These are phyloP conservation scores for Omphalotus guepiniiformis DNA, from an alignment of 768 basidiomycete species.

Conservation along the genomic window DNA sequence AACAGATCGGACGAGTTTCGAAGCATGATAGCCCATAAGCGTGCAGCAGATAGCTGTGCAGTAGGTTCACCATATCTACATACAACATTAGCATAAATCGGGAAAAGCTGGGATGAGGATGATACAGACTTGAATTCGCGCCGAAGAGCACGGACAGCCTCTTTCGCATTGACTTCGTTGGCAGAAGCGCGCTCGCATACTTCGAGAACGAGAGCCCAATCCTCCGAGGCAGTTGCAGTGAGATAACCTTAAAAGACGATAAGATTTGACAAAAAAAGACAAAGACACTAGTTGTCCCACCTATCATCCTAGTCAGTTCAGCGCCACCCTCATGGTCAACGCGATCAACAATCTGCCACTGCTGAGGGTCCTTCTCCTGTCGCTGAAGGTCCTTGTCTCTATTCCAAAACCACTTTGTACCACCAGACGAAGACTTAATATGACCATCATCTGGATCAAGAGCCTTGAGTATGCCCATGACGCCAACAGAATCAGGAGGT, in stretches of 20 bases:
- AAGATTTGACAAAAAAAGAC: slow-evolving; percentile 1
- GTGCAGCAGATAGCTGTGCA: slow-evolving; percentile 71
- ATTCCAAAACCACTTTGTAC: slow-evolving; percentile 34
- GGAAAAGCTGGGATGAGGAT: neutral
- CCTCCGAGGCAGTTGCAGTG: slow-evolving; percentile 75
- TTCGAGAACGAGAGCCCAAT: slow-evolving; percentile 78
- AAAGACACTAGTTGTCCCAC: slow-evolving; percentile 29
- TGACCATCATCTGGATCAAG: slow-evolving; percentile 47
- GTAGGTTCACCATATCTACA: slow-evolving; percentile 69
- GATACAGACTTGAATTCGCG: slow-evolving; percentile 74
- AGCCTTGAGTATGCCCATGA: slow-evolving; percentile 55
- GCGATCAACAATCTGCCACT: slow-evolving; percentile 19
- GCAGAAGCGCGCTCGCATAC: slow-evolving; percentile 81
- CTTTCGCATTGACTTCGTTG: slow-evolving; percentile 71
- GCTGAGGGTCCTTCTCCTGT: slow-evolving; percentile 17
- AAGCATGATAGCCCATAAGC: slow-evolving; percentile 89
- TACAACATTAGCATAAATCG: neutral
- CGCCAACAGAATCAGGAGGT: slow-evolving; percentile 29
- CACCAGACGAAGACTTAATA: slow-evolving; percentile 27
- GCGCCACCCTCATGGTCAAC: slow-evolving; percentile 17
- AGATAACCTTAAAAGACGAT: slow-evolving; percentile 51
- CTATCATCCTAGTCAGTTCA: slow-evolving; percentile 70
- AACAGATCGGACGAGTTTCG: slow-evolving; percentile 74
- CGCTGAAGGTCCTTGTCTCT: slow-evolving; percentile 19
- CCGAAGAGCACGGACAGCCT: slow-evolving; percentile 76